Base-by-base conservation (phyloP, 1,284 basidiomycete genomes). In the Cutaneotrichosporon spelunceum region DNA sequence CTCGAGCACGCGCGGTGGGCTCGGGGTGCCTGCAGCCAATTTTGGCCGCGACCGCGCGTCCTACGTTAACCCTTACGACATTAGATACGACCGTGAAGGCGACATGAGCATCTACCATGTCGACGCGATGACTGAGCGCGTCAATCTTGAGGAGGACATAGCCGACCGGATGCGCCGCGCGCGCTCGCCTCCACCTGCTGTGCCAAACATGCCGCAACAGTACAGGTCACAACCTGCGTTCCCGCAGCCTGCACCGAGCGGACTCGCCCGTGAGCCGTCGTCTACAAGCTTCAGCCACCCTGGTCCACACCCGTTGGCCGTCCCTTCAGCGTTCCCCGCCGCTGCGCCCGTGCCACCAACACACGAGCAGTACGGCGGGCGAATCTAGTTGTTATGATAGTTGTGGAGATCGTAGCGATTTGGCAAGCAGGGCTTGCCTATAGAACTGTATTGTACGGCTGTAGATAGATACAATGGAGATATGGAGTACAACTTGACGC, bases 31-130 rank as follows among this genome's bases (percentile, higher is more conserved):
- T 9, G 36, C 9, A 6, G 36, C 13, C 36, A 14, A 10, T 13
- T 39, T 39, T 26, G 21, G 39, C 44, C 42, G 45, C 30, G 27
- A 53, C 36, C 50, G 63, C 56, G 56, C 59, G 16, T 65, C 63
- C 57, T 72, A 71, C 61, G 64, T 64, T 44, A 72, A 68, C 26
- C 70, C 71, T 2, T 73, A 70, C 59, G 70, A 72, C 52, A 71
- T 71, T 21, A 53, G 59, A 64, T 73, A 63, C 62, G 60, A 68
- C 53, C 55, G 52, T 16, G 53, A 57, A 23, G 64, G 68, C 57
- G 62, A 65, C 56, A 73, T 71, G 68, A 70, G 68, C 49, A 57
- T 70, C 16, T 73, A 73, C 61, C 59, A 66, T 57, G 65, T 67
- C 50, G 68, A 68, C 50, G 56, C 56, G 24, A 33, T 62, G 48